Evolutionary conservation across 2,329 filamentous ascomycete species (phyloP), one percentile per base, ranked within the genome.

Genomic region (Pseudopyrenochaeta lycopersici): DNA sequence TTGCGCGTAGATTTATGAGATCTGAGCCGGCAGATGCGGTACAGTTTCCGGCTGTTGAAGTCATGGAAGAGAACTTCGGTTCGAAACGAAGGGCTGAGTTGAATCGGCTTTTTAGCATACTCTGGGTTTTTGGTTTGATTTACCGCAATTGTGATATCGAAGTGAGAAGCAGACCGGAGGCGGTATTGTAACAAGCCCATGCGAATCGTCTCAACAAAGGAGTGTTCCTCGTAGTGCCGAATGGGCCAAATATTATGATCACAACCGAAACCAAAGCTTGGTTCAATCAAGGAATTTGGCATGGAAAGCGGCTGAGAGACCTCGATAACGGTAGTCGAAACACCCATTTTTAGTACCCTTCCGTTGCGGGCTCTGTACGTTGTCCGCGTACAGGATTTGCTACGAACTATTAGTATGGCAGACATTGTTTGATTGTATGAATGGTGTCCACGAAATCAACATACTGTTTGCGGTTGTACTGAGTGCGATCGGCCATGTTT

Each of bases 41-140:
- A 27, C 1, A 52, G 2, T 5, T 47, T 51, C 6, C 18, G 10
- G 1, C 10, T 23, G 2, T 46, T n/a, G 7, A 59, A 53, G 18
- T 50, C 46, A 12, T 51, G 36, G 29, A 63, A 61, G 15, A 54
- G 41, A 2, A 64, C 51, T 3, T n/a, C 47, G 3, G 60, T 32
- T 17, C 6, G 2, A 10, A 56, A 47, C 6, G 21, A 3, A 0
- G 7, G 11, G 15, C 15, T 29, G 2, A 54, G 1, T 2, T 46
- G 9, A 1, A 10, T 46, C 2, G 21, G 4, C 11, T 14, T 40
- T 1, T 39, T 33, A 1, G 27, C 44, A 14, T 50, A 46, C 9
- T 18, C 20, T 14, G 21, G 1, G 10, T 43, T 40, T 4, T 27
- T 18, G 1, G 41, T 40, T 9, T 61, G 58, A 14, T 39, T 36